Evolutionary conservation across 2,329 filamentous ascomycete species (phyloP), one percentile per base, ranked within the genome.

Genomic region (Cercospora nicotianae): DNA sequence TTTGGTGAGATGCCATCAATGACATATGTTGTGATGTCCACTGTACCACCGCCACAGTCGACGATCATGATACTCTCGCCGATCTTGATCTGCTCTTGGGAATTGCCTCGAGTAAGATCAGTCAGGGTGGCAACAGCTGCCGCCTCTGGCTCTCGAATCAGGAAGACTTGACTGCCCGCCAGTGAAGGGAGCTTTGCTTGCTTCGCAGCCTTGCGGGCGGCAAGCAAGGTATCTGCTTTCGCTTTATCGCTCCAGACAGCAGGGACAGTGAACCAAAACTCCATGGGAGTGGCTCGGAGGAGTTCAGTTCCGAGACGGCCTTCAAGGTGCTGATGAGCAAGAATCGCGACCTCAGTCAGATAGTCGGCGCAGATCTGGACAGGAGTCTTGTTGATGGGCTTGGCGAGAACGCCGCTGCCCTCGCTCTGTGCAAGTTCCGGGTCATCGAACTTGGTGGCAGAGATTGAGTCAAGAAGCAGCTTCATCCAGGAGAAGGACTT

Each of bases 241-340:
- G 91, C 91, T 0, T 89, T 87, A 76, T 94, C 91, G 26, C 88
- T 91, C 91, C 91, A 94, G 3, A 93, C 90, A 6, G 91, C 91
- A 7, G 91, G 91, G 58, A 90, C 91, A 0, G 91, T 93, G 65
- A 94, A 83, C 65, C 93, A 90, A 73, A 91, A 93, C 69, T 93
- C 88, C 42, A 92, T 87, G 72, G 88, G 89, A 3, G 90, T 93
- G 8, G 87, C 87, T 3, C 59, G 26, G 3, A 71, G 58, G 5
- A 67, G n/a, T n/a, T n/a, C n/a, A n/a, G n/a, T n/a, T n/a, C n/a
- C n/a, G n/a, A n/a, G n/a, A n/a, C n/a, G n/a, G n/a, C n/a, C n/a
- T n/a, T n/a, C n/a, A n/a, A n/a, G n/a, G n/a, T n/a, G n/a, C n/a
- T n/a, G n/a, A n/a, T n/a, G n/a, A n/a, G n/a, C n/a, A n/a, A n/a